These are phyloP conservation scores for Coemansia asiatica DNA, from an alignment of 192 early-diverging fungal genomes.

Conservation along the genomic window DNA sequence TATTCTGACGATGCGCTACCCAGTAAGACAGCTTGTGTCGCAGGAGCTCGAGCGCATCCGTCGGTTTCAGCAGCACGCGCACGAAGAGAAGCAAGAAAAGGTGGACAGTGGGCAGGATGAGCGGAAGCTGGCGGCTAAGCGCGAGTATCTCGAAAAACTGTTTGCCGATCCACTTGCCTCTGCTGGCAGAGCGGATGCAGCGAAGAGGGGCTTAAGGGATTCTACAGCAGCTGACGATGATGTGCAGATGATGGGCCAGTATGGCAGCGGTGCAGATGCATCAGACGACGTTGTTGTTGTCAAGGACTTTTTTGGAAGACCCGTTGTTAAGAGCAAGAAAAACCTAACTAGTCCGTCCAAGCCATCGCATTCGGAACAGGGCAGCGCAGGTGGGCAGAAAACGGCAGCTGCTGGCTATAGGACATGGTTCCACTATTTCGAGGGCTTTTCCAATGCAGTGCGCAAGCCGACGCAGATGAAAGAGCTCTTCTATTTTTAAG, in stretches of 20 bases:
- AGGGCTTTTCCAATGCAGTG: conserved; percentile 91
- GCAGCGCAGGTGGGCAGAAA: neutral
- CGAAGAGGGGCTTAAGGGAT: too few relatives aligned
- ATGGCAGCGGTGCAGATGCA: neutral
- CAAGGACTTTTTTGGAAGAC: conserved; percentile 82
- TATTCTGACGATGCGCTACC: conserved; percentile 65
- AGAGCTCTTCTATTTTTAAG: conserved; percentile 66
- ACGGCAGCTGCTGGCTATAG: conserved; percentile 9
- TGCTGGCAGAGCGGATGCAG: neutral
- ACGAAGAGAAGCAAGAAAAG: conserved; percentile 25
- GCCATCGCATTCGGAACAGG: conserved; percentile 1
- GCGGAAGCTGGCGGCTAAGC: conserved; percentile 23
- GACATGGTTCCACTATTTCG: conserved; percentile 77
- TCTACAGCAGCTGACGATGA: too few relatives aligned
- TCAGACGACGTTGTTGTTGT: neutral
- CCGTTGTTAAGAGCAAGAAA: conserved; percentile 33
- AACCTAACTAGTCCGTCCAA: conserved; percentile 8
- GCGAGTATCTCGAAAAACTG: conserved; percentile 28
- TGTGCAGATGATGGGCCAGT: too few relatives aligned
- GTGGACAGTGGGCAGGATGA: conserved; percentile 11
- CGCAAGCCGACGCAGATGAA: conserved; percentile 68
- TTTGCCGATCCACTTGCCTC: conserved; percentile 30
- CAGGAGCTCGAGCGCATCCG: conserved; percentile 63
- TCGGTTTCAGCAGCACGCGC: conserved; percentile 19
- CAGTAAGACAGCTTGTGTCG: conserved; percentile 77